Base-by-base conservation (phyloP, 2,329 filamentous ascomycete genomes). In the Mollisiaceae sp. region DNA sequence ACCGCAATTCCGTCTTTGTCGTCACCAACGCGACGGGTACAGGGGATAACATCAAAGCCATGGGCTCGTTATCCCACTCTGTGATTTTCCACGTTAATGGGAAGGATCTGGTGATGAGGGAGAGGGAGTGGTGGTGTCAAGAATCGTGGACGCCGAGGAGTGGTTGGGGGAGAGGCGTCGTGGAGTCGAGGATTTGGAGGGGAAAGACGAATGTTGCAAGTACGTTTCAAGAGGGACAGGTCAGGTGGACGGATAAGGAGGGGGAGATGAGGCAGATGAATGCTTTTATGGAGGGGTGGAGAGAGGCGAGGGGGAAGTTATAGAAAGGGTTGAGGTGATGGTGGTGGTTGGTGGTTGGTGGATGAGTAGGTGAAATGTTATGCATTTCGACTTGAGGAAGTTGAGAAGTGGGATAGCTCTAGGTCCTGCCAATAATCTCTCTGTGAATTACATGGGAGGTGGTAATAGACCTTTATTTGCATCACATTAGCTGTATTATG, bases 1-100 rank as follows among this genome's bases (percentile, higher is more conserved):
- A 87, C 69, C 80, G 82, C 27, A 87, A 87, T 64, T 82, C 82
- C 20, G 75, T 86, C 14, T 82, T 82, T 73, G 74, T 85, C 54
- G 79, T 86, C 1, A 78, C 82, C 2, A 83, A 83, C 24, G 80
- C 83, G 18, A 72, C 83, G n/a, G 79, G 79, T 0, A 74, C 81
- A 27, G 77, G 75, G 27, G 74, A 78, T 43, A 67, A 74, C 8
- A 80, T 77, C 65, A 75, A 72, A 0, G 77, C 77, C 24, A 82
- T 84, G 77, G 80, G 79, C 5, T 82, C 80, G 66, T 68, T 85
- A 58, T 80, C 78, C 8, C 79, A 84, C 62, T 82, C 79, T 0
- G 81, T 84, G 4, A 76, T 82, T 8, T 79, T 85, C 59, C 82
- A 85, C 70, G 75, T 77, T 9, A 74, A 77, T 47, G 75, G 75